Base-by-base conservation (phyloP, 139 green algal species). In the Nannochloris sp. region DNA sequence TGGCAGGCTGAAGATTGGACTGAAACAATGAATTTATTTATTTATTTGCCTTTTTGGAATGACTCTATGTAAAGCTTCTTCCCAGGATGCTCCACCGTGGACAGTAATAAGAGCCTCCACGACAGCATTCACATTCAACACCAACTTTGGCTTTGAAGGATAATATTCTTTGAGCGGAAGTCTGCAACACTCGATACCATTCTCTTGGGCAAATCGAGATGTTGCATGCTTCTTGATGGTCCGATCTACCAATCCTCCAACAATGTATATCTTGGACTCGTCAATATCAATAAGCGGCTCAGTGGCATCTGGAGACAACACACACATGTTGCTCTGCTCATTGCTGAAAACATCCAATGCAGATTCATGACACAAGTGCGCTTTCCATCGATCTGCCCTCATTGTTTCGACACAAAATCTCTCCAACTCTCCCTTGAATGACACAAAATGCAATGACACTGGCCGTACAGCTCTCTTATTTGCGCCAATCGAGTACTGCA, bases 1-100 rank as follows among this genome's bases (percentile, higher is more conserved):
- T 3, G 75, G 81, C 8, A 85, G 85, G 61, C 67, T 40, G 34
- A 40, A 40, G 34, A 40, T 40, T 40, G 34, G 34, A 40, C 34
- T 40, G 34, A 40, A 40, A 10, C n/a, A 21, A 60, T 60, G 16
- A 21, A 60, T n/a, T 53, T 53, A 21, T 25, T 21, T 25, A 53
- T 53, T 53, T 50, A 50, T 19, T 53, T 53, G 16, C n/a, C 46
- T 10, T 21, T 53, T 19, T 21, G 46, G 46, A 25, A 53, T 21
- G 46, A 53, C 46, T 25, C 9, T 53, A 19, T 5, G 16, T 25
- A 53, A 21, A 18, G 46, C 46, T 21, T 53, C 18, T 53, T 53
- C 46, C 46, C 46, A 53, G 0, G 46, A 53, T 21, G 3, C 5
- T 19, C 46, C 46, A 29, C 50, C 57, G 19, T 72, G 43, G 44